These are phyloP conservation scores for Leccinum fibrillosum DNA, from an alignment of 768 basidiomycete species.

Conservation along the genomic window DNA sequence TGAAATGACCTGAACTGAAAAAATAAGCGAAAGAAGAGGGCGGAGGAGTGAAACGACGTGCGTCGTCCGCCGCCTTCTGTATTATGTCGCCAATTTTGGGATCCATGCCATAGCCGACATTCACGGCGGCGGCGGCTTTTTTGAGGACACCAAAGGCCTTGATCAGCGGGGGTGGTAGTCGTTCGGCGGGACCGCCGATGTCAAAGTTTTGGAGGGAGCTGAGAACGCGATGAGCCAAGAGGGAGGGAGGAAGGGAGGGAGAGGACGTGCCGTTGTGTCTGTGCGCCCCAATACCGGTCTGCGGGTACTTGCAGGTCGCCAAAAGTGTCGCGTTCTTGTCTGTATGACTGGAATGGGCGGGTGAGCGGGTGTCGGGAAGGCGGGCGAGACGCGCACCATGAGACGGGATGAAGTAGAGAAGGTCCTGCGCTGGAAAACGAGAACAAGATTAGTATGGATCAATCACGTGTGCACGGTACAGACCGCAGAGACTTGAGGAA, in stretches of 20 bases:
- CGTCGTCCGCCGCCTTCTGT: constrained; percentile 91
- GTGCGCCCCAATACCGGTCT: constrained; percentile 95
- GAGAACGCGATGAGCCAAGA: constrained; percentile 8
- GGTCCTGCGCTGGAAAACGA: background rate
- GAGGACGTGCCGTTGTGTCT: constrained; percentile 79
- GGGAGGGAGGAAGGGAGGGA: background rate
- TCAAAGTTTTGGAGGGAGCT: constrained; percentile 97
- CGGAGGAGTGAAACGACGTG: constrained; percentile 31
- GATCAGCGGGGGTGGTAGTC: constrained; percentile 92
- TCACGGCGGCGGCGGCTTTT: constrained; percentile 92
- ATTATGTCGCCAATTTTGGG: constrained; percentile 85
- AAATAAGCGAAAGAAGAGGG: constrained; percentile 1
- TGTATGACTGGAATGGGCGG: constrained; percentile 49
- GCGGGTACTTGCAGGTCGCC: constrained; percentile 89
- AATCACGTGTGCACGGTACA: constrained; percentile 23
- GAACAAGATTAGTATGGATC: background rate
- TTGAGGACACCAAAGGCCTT: constrained; percentile 98
- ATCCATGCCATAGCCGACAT: constrained; percentile 87
- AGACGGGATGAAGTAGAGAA: constrained; percentile 32
- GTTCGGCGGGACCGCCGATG: constrained; percentile 92
- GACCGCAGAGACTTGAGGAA: background rate
- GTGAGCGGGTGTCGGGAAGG: background rate
- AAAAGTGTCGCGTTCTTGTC: constrained; percentile 91
- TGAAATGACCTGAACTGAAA: constrained; percentile 74
- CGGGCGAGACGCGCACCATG: constrained; percentile 33